A percentile compares a stretch with the other conserved stretches of the same genome.
Conservation (phyloP, 2,329 filamentous ascomycete genomes). For the Chrysoporthe austroafricana region DNA sequence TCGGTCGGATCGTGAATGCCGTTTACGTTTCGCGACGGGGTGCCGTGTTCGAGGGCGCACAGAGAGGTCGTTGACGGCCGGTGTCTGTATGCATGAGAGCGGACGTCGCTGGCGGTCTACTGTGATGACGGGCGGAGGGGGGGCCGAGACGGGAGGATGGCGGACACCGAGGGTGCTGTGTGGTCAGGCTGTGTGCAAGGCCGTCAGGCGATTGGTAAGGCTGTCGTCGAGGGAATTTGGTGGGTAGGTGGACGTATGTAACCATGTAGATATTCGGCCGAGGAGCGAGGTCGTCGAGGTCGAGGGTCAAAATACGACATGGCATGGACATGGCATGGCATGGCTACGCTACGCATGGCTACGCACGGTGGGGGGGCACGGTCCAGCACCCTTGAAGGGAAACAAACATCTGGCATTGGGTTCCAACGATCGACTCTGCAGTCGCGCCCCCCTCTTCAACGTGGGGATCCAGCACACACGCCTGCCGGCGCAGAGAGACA, state of each 20-base stretch:
- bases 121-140: background rate
- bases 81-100: slow-evolving; percentile 8
- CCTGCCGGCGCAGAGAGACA: background rate
- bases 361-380: background rate
- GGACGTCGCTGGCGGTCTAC: slow-evolving; percentile 1
- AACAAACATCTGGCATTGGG: background rate
- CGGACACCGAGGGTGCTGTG: background rate
- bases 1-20: background rate
- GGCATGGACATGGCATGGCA: background rate
- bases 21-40: slow-evolving; percentile 3
- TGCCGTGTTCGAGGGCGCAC: slow-evolving; percentile 12
- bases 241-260: background rate
- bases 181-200: background rate
- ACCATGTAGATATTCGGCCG: background rate
- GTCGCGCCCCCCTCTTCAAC: background rate
- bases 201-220: background rate
- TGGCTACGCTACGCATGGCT: background rate
- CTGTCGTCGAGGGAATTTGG: background rate
- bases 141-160: background rate
- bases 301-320: background rate
- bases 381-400: background rate
- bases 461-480: slow-evolving; percentile 6
- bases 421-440: slow-evolving; percentile 7
- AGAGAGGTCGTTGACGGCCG: background rate
- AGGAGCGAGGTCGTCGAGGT: background rate